Evolutionary conservation across 768 basidiomycete genomes (phyloP), one percentile per base, ranked within the genome.

Genomic region (Amanita jacksonii): DNA sequence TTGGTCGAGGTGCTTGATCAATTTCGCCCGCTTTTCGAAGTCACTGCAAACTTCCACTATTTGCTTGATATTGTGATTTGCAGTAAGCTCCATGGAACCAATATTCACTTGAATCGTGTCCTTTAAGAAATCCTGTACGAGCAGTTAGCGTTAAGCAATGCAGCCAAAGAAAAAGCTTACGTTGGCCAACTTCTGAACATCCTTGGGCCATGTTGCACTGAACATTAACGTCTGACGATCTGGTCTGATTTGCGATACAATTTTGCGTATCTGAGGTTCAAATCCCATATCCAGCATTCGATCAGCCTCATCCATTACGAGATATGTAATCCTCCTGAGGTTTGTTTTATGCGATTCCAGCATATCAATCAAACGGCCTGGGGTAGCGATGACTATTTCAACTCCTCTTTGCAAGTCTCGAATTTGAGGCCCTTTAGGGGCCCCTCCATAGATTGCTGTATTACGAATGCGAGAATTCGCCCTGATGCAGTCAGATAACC

Each of bases 251-350:
- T 99, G 96, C 53, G 82, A 72, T 52, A 98, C 88, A 52, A 99
- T 97, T 69, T 98, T 98, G 59, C 93, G 77, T 60, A 99, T 98
- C 63, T 99, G 96, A 42, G 96, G 96, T 68, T 99, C 96, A 69
- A 99, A 99, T 73, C 96, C 96, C 96, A 99, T 99, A 71, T 99
- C 96, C 51, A 99, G 76, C 96, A 99, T 99, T 58, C 96, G 89
- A 70, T 99, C 96, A 35, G 96, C 96, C 65, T 99, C 96, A 58
- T 99, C 96, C 81, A 99, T 88, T 59, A 99, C 96, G 31, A 99
- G 76, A 64, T 98, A 99, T 16, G 96, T 99, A 45, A 99, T 74
- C 32, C 96, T 83, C 46, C 87, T 87, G 42, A 99, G 76, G 64
- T 98, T 98, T 16, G 93, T 98, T 68, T 96, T 96, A 59, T 86